Evolutionary conservation across 2,329 filamentous ascomycete species (phyloP).

Genomic region (Ilyonectria robusta): DNA sequence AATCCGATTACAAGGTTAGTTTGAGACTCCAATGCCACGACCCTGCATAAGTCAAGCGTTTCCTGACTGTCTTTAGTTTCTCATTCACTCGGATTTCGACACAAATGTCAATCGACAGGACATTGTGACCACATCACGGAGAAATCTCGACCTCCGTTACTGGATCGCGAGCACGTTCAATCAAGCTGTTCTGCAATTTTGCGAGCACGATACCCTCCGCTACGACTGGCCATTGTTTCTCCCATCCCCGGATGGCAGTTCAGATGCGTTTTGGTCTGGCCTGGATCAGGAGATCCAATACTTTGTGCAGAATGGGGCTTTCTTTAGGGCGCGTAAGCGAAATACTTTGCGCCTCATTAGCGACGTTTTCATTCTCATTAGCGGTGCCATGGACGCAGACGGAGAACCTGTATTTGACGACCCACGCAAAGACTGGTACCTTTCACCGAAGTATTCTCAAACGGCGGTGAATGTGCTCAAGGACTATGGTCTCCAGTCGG

Average conservation of each 20-base stretch:
- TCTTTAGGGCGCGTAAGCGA: constrained; percentile 10
- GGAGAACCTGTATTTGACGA: constrained; percentile 31
- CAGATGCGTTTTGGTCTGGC: constrained; percentile 28
- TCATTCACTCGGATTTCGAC: constrained; percentile 38
- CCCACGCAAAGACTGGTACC: no score
- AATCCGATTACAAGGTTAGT: constrained; percentile 26
- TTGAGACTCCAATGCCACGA: no score
- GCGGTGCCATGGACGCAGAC: not conserved
- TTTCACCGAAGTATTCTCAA: constrained; percentile 22
- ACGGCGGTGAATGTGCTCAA: not conserved
- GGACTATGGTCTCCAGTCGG: not conserved
- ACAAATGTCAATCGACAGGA: constrained; percentile 31
- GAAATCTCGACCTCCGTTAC: constrained; percentile 21
- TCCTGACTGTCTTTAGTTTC: constrained; percentile 31
- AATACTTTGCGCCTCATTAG: not conserved
- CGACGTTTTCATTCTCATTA: not conserved
- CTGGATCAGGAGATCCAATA: not conserved
- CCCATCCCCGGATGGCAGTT: not conserved
- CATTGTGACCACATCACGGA: constrained; percentile 28
- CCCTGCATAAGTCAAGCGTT: no score
- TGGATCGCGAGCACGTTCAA: constrained; percentile 16
- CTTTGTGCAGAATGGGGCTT: constrained; percentile 2
- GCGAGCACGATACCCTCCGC: constrained; percentile 28
- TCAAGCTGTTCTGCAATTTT: constrained; percentile 29
- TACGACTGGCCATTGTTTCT: constrained; percentile 37